These are phyloP conservation scores for Eucalyptus marginata DNA, from an alignment of 345 rosid genomes.

Conservation along the genomic window DNA sequence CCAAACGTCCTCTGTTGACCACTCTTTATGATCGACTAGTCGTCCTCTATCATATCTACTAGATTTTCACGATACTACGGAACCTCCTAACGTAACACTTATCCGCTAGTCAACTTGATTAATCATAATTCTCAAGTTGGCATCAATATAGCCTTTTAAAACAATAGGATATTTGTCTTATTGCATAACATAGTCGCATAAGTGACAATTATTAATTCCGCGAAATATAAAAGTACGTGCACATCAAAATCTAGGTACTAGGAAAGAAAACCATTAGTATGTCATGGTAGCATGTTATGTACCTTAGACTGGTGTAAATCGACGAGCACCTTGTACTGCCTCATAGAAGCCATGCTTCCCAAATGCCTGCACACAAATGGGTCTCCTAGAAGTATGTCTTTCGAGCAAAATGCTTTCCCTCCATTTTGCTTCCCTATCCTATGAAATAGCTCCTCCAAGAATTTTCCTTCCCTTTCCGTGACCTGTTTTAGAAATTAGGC, in stretches of 20 bases:
- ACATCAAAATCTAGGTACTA: background rate
- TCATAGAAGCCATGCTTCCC: constrained; percentile 67
- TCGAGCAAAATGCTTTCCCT: constrained; percentile 33
- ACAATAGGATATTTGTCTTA: too few species aligned
- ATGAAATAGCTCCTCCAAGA: constrained; percentile 33
- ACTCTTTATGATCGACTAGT: too few species aligned
- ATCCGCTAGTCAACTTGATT: too few species aligned
- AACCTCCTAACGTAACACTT: too few species aligned
- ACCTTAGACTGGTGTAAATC: constrained; percentile 66
- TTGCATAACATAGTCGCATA: too few species aligned
- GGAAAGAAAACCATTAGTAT: background rate
- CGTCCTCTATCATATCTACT: too few species aligned
- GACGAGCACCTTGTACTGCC: constrained; percentile 52
- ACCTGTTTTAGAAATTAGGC: constrained; percentile 14
- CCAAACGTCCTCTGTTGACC: too few species aligned
- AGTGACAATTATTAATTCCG: rapidly evolving
- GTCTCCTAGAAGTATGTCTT: constrained; percentile 24
- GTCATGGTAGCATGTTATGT: background rate
- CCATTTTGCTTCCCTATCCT: constrained; percentile 24
- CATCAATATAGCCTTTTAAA: too few species aligned
- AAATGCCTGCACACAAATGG: constrained; percentile 57
- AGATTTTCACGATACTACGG: too few species aligned
- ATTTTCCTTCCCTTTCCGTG: constrained; percentile 69
- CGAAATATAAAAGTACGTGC: background rate
- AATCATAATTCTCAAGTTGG: too few species aligned